Evolutionary conservation across 2,329 filamentous ascomycete genomes (phyloP), one percentile per base, ranked within the genome.

Genomic region (Alternaria dauci): DNA sequence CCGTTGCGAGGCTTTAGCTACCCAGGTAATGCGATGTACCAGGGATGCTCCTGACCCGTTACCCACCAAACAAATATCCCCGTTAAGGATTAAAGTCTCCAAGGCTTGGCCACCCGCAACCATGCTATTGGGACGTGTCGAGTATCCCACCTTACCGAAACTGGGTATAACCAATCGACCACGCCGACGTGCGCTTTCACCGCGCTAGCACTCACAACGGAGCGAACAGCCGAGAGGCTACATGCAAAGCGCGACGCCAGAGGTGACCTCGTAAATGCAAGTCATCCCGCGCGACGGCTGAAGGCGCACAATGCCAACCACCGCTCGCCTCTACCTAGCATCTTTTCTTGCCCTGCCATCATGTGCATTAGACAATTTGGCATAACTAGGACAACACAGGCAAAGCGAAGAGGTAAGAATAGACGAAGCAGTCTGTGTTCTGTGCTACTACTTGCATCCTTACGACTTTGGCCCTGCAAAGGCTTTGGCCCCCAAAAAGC

Each of bases 211-310:
- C 23, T 25, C 23, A 25, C 36, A 20, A 38, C 20, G 23, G 20
- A 48, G 46, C 30, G 20, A 36, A 48, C 20, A 23, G 20, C 30
- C 32, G 30, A 48, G 32, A 16, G 8, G 46, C 34, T 36, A 30
- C 30, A 48, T 20, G 8, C 2, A 48, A 34, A 2, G 46, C 46
- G 46, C 46, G 46, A 25, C 30, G 18, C 46, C 30, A 38, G 46
- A 32, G 46, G 46, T 38, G 32, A 50, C 46, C 46, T 50, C 32
- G 46, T 50, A 50, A 38, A 50, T 50, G 46, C 46, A 50, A 38
- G 46, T 8, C 46, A 34, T 50, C 18, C 32, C 46, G 26, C 46
- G 32, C 46, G 20, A 50, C 32, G 16, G 46, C 32, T 50, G 30
- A 7, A 50, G 20, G 46, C 20, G 46, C 25, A 44, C 30, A 20